Conservation (phyloP, 768 basidiomycete species). For the Leucocoprinus leucothites region DNA sequence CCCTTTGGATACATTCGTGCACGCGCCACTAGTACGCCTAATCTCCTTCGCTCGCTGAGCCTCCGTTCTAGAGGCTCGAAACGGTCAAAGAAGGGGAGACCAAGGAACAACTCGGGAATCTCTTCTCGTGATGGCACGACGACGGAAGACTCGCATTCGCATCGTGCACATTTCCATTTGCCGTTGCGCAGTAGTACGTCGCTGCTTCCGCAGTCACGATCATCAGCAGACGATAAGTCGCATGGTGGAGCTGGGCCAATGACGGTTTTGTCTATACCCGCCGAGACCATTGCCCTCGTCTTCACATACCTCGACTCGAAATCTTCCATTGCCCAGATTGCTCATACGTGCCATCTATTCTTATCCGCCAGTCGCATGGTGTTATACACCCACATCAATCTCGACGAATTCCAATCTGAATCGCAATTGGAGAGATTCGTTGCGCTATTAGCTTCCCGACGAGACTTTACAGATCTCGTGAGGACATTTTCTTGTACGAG, state of each 20-base stretch:
- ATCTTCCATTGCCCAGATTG: conserved; percentile 23
- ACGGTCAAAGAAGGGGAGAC: conserved; percentile 13
- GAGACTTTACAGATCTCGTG: conserved; percentile 38
- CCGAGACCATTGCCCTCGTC: conserved; percentile 31
- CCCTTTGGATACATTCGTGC: conserved; percentile 18
- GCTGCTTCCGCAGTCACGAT: not conserved
- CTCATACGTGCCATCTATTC: conserved; percentile 31
- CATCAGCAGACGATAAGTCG: not conserved
- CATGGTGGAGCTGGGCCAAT: too few relatives aligned
- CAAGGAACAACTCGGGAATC: conserved; percentile 6
- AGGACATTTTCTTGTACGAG: conserved; percentile 35
- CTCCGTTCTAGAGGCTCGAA: conserved; percentile 15
- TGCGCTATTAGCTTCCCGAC: conserved; percentile 33
- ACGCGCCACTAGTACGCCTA: conserved; percentile 37
- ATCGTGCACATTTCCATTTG: not conserved
- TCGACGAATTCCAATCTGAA: conserved; percentile 25
- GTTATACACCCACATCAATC: conserved; percentile 32
- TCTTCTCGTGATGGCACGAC: not conserved
- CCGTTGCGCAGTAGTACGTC: not conserved
- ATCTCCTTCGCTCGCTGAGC: conserved; percentile 26
- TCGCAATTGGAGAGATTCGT: conserved; percentile 32
- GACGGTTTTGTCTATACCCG: conserved; percentile 22
- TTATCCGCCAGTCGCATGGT: conserved; percentile 27
- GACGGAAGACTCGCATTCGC: conserved; percentile 6
- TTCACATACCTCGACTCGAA: conserved; percentile 30